Percentiles rank a stretch among this genome's conserved stretches.
Evolutionary conservation across 371 early-diverging fungal genomes (phyloP).

Genomic region (Paraphysoderma sedebokerense): DNA sequence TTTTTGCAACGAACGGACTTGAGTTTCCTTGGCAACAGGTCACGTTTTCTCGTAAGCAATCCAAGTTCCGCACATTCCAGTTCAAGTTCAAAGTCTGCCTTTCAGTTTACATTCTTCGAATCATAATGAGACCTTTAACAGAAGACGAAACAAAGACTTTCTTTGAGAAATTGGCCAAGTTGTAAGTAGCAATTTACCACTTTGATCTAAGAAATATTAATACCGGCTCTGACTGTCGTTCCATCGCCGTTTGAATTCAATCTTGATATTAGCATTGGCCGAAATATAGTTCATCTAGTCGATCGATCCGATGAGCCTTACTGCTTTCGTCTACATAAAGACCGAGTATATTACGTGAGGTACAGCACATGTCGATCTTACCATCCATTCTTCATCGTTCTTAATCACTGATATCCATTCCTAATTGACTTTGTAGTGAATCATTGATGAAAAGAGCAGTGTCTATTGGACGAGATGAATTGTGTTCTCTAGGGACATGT

Average conservation of each 20-base stretch:
- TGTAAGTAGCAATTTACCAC: slow-evolving; percentile 32
- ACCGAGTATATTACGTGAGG: slow-evolving; percentile 90
- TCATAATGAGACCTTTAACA: slow-evolving; percentile 76
- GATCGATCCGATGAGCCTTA: slow-evolving; percentile 88
- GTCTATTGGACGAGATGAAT: slow-evolving; percentile 63
- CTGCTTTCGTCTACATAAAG: slow-evolving; percentile 85
- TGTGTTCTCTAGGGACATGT: slow-evolving; percentile 84
- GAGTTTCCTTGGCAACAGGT: too few species aligned
- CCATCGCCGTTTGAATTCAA: background rate
- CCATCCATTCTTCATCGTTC: background rate
- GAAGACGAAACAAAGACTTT: slow-evolving; percentile 88
- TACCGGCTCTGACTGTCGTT: too few species aligned
- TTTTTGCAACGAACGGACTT: too few species aligned
- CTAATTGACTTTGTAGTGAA: slow-evolving; percentile 37
- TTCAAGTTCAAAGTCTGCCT: too few species aligned
- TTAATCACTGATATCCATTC: background rate
- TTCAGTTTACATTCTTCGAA: too few species aligned
- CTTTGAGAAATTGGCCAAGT: slow-evolving; percentile 91
- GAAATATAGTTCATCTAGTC: slow-evolving; percentile 84
- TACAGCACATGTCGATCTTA: slow-evolving; percentile 8
- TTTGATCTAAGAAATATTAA: background rate
- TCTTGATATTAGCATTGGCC: slow-evolving; percentile 51
- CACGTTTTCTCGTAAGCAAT: too few species aligned
- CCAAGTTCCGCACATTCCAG: too few species aligned
- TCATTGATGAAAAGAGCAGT: slow-evolving; percentile 74